phyloP scores from a whole-genome alignment of 192 early-diverging fungal species.

The Pilobolus umbonatus region DNA sequence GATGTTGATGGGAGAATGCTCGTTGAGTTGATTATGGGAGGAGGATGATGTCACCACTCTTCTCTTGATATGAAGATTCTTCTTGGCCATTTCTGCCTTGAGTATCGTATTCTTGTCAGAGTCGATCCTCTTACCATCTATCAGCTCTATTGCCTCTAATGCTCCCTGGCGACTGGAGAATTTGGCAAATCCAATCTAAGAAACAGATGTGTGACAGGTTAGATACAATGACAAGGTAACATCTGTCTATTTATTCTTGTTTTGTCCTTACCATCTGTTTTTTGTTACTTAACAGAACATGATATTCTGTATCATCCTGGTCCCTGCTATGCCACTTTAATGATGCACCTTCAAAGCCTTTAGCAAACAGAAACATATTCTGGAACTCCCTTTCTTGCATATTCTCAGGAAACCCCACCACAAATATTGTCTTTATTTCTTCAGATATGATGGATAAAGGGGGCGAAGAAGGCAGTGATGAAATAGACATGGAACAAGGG shows the following conservation, averaged over 20 bases:
- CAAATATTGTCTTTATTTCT: slow-evolving; percentile 98
- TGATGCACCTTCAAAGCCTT: slow-evolving; percentile 96
- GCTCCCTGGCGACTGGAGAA: slow-evolving; percentile 90
- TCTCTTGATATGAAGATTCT: slow-evolving; percentile 92
- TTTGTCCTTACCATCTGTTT: slow-evolving; percentile 26
- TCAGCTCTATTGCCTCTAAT: slow-evolving; percentile 79
- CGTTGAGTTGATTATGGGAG: not conserved
- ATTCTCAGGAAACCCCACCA: slow-evolving; percentile 99
- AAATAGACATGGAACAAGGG: not conserved
- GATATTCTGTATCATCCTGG: slow-evolving; percentile 53
- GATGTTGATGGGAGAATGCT: slow-evolving; percentile 1
- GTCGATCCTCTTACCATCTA: slow-evolving; percentile 87
- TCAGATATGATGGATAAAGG: slow-evolving; percentile 37
- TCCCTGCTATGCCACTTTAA: slow-evolving; percentile 83
- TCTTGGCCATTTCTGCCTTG: slow-evolving; percentile 99
- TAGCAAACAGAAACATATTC: slow-evolving; percentile 98
- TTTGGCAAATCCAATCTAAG: slow-evolving; percentile 97
- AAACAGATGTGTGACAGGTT: not conserved
- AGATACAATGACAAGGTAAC: too few species aligned
- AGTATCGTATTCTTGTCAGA: slow-evolving; percentile 76
- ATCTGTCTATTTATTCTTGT: not conserved
- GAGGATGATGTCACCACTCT: not conserved
- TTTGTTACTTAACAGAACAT: not conserved
- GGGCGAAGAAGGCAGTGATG: slow-evolving; percentile 7
- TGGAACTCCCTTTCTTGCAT: slow-evolving; percentile 99